Base-by-base conservation (phyloP, 306 rosid species). In the Vicia sativa region DNA sequence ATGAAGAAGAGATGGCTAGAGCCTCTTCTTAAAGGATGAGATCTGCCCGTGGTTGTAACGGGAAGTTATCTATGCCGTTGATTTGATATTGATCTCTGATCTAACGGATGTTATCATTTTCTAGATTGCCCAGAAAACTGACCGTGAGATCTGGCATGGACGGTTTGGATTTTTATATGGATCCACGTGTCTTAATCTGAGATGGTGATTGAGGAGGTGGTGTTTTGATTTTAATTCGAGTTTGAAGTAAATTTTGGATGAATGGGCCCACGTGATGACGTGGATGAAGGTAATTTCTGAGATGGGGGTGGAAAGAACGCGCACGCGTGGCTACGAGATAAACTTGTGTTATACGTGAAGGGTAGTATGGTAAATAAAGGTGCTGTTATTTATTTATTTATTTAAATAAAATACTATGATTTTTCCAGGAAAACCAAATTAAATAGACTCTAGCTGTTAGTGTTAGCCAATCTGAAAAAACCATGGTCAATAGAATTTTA, bases 21-120 rank as follows among this genome's bases (percentile, higher is more conserved):
- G 90, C 72, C 77, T 68, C 82, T 82, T 79, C 93, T 88, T 93
- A 90, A 93, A 90, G 97, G 91, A 39, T 35, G 81, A 74, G 98
- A 86, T 90, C 96, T 93, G 83, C 91, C 98, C 98, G 83, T 1
- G 5, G 53, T 9, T 50, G 26, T 43, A 34, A 61, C 79, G 97
- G 97, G 90, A 76, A 79, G 59, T 0, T 29, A 6, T 0, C 0
- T 3, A 0, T 0, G 0, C 78, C 87, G 82, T 82, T 9, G 15
- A 73, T 82, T 7, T 0, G 4, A 52, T 38, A 19, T 7, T 5
- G 3, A 1, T 4, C 1, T 4, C 0, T 34, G 2, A 85, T 90
- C 90, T 0, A 0, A 61, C 80, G 91, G 85, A 34, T 8, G 0
- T 0, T 0, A 1, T 26, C 0, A 4, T 3, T 21, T 67, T 31